Evolutionary conservation across 2,329 filamentous ascomycete species (phyloP).

Genomic region (Chlorencoelia australis): DNA sequence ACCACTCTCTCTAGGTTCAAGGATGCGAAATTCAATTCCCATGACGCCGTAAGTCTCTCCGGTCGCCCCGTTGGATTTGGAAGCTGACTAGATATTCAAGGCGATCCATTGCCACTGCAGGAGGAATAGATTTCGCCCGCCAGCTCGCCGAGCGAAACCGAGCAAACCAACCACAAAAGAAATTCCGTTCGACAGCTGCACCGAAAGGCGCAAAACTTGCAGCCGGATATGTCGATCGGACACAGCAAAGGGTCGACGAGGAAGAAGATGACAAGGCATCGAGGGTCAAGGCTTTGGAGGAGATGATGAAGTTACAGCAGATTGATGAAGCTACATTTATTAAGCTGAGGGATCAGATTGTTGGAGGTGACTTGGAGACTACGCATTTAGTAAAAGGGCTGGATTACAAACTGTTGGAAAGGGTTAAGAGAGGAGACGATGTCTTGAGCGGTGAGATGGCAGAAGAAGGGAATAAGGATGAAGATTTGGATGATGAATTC

Average conservation of each 20-base stretch:
- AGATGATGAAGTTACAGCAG: constrained; percentile 71
- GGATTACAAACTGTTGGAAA: constrained; percentile 70
- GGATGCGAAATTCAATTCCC: constrained; percentile 70
- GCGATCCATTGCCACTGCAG: constrained; percentile 17
- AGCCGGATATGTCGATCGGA: constrained; percentile 74
- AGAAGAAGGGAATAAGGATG: constrained; percentile 14
- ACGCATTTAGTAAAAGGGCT: constrained; percentile 89
- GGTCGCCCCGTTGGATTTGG: neutral
- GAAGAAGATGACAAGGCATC: constrained; percentile 46
- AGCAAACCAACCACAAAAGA: constrained; percentile 42
- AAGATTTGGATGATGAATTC: constrained; percentile 57
- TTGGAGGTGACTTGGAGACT: constrained; percentile 67
- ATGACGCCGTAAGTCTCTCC: constrained; percentile 72
- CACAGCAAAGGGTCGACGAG: constrained; percentile 48
- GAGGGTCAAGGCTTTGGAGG: constrained; percentile 68
- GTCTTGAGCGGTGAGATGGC: constrained; percentile 19
- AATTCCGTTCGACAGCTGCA: constrained; percentile 61
- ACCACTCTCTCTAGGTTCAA: constrained; percentile 57
- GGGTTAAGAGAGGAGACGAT: constrained; percentile 46
- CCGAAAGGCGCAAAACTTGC: constrained; percentile 78
- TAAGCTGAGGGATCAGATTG: constrained; percentile 61
- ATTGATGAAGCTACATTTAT: constrained; percentile 76
- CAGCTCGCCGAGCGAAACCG: constrained; percentile 62
- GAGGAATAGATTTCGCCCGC: constrained; percentile 63
- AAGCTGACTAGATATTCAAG: constrained; percentile 5